Evolutionary conservation across 306 rosid species (phyloP).

Genomic region (Canavalia ensiformis): DNA sequence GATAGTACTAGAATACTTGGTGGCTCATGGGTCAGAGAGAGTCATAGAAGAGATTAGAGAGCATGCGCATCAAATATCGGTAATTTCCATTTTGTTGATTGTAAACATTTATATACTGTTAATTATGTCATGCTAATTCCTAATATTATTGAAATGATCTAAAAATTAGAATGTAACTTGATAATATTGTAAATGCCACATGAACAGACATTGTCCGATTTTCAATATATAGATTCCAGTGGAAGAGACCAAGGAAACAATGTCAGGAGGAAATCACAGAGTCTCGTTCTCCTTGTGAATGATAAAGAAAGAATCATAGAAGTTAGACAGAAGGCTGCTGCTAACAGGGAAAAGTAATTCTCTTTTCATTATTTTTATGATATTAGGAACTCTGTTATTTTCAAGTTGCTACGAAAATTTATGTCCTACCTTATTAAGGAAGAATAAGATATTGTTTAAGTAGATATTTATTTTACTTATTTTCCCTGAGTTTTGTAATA

Average conservation of each 20-base stretch:
- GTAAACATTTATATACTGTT: slow-evolving; percentile 30
- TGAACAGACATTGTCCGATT: slow-evolving; percentile 77
- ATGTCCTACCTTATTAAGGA: not conserved
- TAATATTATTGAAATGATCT: slow-evolving; percentile 11
- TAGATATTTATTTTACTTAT: slow-evolving; percentile 3
- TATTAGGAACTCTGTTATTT: slow-evolving; percentile 6
- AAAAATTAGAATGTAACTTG: slow-evolving; percentile 38
- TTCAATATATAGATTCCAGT: slow-evolving; percentile 88
- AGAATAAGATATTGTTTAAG: not conserved
- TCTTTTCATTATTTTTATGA: slow-evolving; percentile 7
- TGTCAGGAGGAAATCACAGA: slow-evolving; percentile 87
- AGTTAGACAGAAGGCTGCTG: slow-evolving; percentile 91
- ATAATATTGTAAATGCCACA: slow-evolving; percentile 39
- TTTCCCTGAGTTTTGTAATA: slow-evolving; percentile 1
- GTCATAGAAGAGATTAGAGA: slow-evolving; percentile 89
- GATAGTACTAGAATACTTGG: slow-evolving; percentile 83
- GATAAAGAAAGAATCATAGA: slow-evolving; percentile 86
- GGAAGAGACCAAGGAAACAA: slow-evolving; percentile 97
- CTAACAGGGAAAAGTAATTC: slow-evolving; percentile 86
- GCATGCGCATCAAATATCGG: slow-evolving; percentile 87
- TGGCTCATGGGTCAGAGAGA: slow-evolving; percentile 89
- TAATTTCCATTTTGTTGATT: slow-evolving; percentile 47
- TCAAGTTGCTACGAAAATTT: not conserved
- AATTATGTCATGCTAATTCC: not conserved
- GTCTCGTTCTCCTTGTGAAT: slow-evolving; percentile 82